Base-by-base conservation (phyloP, 2,329 filamentous ascomycete genomes). In the Sclerotinia subarctica region DNA sequence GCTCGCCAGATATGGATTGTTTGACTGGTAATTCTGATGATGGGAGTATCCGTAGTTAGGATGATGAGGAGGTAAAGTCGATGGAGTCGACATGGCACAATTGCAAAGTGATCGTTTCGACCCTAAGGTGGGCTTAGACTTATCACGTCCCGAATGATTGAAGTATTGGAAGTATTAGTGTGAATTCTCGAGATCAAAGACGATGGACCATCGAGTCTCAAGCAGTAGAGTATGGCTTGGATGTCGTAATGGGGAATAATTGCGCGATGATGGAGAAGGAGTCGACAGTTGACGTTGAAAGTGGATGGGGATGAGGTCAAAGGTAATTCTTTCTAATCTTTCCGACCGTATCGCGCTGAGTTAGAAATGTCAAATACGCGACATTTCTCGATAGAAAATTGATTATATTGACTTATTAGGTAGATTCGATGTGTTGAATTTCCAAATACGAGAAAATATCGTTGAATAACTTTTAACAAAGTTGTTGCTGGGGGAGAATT, bases 51-150 rank as follows among this genome's bases (percentile, higher is more conserved):
- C 82, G 82, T 88, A 88, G 76, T 85, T 85, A 70, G 85, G 84
- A 79, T 88, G 86, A 79, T 89, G 88, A 76, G 86, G 86, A 78
- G 88, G 88, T 77, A 92, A 83, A 73, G 88, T 90, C 71, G 90
- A 92, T 74, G 91, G 91, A 74, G 91, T 93, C 83, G 91, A 94
- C 91, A 94, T 94, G 71, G 70, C 74, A 74, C 68, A 69, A 63
- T 62, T 53, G 65, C 58, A 63, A 26, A 63, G 59, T 60, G 26
- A 71, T 66, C 64, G 69, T 71, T 63, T 72, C 69, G 72, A 67
- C 71, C 68, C 72, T 69, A 64, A 42, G 59, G 59, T 68, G 67
- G 51, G 63, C 67, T 68, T 54, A 68, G 67, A 66, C 47, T 47
- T 47, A 64, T 64, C 51, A 65, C 51, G 66, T 68, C 60, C 15